Evolutionary conservation across 306 rosid species (phyloP), one percentile per base, ranked within the genome.

Genomic region (Castanea crenata): DNA sequence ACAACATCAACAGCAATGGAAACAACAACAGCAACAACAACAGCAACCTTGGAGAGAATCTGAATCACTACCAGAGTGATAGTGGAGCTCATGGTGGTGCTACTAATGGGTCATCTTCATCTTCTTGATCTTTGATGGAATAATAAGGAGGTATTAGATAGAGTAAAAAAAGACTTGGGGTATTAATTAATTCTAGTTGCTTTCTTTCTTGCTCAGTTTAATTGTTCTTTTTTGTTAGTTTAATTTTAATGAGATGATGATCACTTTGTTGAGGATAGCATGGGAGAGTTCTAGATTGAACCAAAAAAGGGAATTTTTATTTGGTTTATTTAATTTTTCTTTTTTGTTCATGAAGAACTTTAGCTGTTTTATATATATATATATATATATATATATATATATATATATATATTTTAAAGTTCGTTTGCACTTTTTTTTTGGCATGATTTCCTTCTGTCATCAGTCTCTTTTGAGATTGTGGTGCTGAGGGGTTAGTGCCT

Each of bases 81-180:
- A 76, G 71, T 58, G 86, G 81, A 15, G 80, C 82, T 44, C 92
- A 88, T 61, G 85, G 71, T 44, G 91, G 68, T 44, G 91, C 76
- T 68, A 86, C 94, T 76, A 92, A 95, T 89, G 97, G 98, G 61
- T 95, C 98, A 0, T 95, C 96, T 35, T 94, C 99, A 56, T 92
- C 99, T 64, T 92, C 99, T 86, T 94, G 88, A 92, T 86, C 87
- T 76, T 78, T 2, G 61, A 34, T 55, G 64, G 7, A 55, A 54
- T 25, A 54, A 55, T 61, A 59, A 52, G 55, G 74, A 69, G 31
- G 59, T 83, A 76, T 80, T 78, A 87, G 90, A 77, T 83, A 84
- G 86, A 79, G 84, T 85, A 89, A 81, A 82, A 61, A 64, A 41
- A 41, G 46, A 27, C 25, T 23, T 59, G 27, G 72, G 82, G 70